Conservation (phyloP, 2,329 filamentous ascomycete species). For the Clarireedia hainanense region DNA sequence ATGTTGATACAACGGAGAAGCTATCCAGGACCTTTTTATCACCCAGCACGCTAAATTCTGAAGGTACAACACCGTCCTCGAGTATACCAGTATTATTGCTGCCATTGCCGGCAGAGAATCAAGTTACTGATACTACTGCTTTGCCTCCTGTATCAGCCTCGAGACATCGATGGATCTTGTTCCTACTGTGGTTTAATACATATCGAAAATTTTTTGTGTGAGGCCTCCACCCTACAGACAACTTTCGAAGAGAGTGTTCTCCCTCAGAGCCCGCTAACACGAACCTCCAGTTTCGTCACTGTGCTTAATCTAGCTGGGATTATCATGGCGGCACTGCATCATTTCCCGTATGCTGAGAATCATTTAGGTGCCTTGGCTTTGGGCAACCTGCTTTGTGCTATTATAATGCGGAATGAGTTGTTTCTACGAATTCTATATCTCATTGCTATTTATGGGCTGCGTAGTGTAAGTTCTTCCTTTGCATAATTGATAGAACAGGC, state of each 20-base stretch:
- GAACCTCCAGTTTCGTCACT: constrained; percentile 26
- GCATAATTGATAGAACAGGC: not conserved
- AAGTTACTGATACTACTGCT: constrained; percentile 3
- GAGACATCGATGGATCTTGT: constrained; percentile 29
- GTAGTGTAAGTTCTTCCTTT: constrained; percentile 26
- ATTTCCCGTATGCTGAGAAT: constrained; percentile 32
- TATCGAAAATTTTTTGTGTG: constrained; percentile 33
- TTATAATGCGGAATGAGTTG: constrained; percentile 35
- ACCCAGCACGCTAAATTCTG: constrained; percentile 1
- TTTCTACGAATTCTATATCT: constrained; percentile 33
- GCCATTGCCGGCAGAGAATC: constrained; percentile 16
- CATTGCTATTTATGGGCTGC: constrained; percentile 32
- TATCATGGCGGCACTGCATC: constrained; percentile 28
- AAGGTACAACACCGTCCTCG: constrained; percentile 28
- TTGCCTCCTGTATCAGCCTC: constrained; percentile 2
- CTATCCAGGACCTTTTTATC: no score
- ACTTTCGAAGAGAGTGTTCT: no score
- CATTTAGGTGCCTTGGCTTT: constrained; percentile 34
- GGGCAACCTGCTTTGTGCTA: constrained; percentile 33
- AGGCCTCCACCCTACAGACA: no score
- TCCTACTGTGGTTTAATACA: constrained; percentile 35
- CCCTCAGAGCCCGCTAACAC: no score
- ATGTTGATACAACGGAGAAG: no score
- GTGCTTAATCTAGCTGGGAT: constrained; percentile 32
- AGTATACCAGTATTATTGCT: constrained; percentile 24